Conservation (phyloP, 768 basidiomycete species). For the Neoboletus brunneissimus region DNA sequence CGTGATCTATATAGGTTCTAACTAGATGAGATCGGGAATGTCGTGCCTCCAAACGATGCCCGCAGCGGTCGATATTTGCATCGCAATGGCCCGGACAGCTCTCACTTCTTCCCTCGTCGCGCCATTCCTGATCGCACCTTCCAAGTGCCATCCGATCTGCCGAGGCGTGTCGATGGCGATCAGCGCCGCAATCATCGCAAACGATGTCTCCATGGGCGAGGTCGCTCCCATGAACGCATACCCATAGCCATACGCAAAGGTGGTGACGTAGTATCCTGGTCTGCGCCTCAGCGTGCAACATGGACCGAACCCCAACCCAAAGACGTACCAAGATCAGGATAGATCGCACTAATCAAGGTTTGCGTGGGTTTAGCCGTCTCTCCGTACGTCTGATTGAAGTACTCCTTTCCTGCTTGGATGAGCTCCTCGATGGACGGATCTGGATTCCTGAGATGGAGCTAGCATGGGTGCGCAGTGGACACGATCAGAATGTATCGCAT, state of each 20-base stretch:
- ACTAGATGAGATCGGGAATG: conserved; percentile 43
- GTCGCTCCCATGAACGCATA: conserved; percentile 51
- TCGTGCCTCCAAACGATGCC: conserved; percentile 52
- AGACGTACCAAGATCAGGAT: conserved; percentile 61
- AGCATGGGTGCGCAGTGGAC: neutral
- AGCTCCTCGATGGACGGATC: conserved; percentile 43
- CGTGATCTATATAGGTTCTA: conserved; percentile 11
- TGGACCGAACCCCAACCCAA: neutral
- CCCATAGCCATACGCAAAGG: conserved; percentile 53
- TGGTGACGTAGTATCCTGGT: conserved; percentile 53
- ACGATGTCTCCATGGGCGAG: conserved; percentile 55
- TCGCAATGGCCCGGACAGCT: conserved; percentile 54
- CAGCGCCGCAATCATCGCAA: conserved; percentile 56
- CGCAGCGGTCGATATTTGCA: conserved; percentile 45
- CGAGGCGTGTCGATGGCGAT: conserved; percentile 60
- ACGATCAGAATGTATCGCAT: conserved; percentile 1
- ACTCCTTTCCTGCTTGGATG: conserved; percentile 38
- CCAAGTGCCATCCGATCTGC: conserved; percentile 66
- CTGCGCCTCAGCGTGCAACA: neutral
- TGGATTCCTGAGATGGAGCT: conserved; percentile 35
- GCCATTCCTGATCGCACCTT: conserved; percentile 52
- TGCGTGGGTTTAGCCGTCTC: conserved; percentile 50
- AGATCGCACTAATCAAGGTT: conserved; percentile 44
- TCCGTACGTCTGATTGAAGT: conserved; percentile 54
- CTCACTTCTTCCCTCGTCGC: conserved; percentile 50